Evolutionary conservation across 805 yeast species (phyloP).

Genomic region (Lachancea kluyveri): DNA sequence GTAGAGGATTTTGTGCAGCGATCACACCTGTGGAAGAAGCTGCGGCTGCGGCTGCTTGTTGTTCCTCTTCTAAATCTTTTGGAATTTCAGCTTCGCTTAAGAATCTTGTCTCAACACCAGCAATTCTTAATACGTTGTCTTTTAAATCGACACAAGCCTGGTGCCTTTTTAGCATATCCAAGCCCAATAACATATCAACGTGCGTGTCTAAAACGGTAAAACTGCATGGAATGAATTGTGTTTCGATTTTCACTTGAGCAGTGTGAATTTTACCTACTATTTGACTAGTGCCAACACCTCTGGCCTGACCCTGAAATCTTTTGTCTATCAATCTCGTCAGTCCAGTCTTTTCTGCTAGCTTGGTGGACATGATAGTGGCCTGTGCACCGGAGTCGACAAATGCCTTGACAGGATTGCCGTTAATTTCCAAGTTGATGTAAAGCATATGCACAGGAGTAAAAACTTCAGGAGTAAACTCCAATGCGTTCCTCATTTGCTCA

Average conservation of each 20-base stretch:
- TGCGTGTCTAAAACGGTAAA: conserved; percentile 66
- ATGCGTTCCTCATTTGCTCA: conserved; percentile 72
- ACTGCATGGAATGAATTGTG: conserved; percentile 55
- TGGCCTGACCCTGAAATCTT: conserved; percentile 74
- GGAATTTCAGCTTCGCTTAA: conserved; percentile 69
- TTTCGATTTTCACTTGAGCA: conserved; percentile 77
- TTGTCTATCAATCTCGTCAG: conserved; percentile 69
- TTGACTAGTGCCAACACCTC: conserved; percentile 81
- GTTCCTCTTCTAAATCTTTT: conserved; percentile 18
- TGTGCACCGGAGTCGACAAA: conserved; percentile 98
- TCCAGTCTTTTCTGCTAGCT: conserved; percentile 67
- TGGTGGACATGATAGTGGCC: conserved; percentile 73
- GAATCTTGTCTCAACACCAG: conserved; percentile 67
- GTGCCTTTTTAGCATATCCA: conserved; percentile 87
- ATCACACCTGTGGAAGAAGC: neutral
- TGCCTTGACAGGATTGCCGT: conserved; percentile 78
- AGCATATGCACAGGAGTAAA: conserved; percentile 82
- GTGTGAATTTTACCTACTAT: conserved; percentile 84
- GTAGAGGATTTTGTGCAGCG: neutral
- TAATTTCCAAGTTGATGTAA: conserved; percentile 69
- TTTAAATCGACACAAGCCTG: conserved; percentile 75
- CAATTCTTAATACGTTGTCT: conserved; percentile 58
- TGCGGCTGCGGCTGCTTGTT: conserved; percentile 14
- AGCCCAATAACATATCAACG: conserved; percentile 75
- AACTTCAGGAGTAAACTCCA: conserved; percentile 85